Base-by-base conservation (phyloP, 441 rosid species). In the Jatropha multifida region DNA sequence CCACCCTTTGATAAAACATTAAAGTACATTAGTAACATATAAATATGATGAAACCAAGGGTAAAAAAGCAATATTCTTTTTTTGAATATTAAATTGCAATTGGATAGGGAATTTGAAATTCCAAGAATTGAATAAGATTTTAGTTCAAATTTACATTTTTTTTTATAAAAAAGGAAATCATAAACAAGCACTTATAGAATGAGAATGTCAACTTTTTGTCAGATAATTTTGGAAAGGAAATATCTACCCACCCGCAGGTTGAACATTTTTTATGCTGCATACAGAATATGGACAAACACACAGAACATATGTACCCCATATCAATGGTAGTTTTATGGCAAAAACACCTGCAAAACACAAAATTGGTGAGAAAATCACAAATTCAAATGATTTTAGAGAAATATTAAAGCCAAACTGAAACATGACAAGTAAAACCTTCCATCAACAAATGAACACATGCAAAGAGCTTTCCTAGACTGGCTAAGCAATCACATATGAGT, bases 281-380 rank as follows among this genome's bases (percentile, higher is more conserved):
- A 81, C 99, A 93, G 85, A 88, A 95, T 59, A 95, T 95, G 76
- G 99, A 93, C 80, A 96, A 84, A 79, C 99, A 94, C 46, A 96
- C 99, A 54, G 98, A 96, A 76, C 99, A 96, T 68, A 94, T 87
- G 80, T 90, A 92, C 65, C 99, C 97, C 98, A 89, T 89, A 85
- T 96, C 99, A 55, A 96, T 94, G 3, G 99, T 91, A 78, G 85
- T 91, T 82, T 96, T 96, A 69, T 96, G 98, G 90, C 98, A 96
- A 84, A 96, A 96, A 76, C 99, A 96, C 88, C 97, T 96, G 88
- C 83, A 83, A 68, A 75, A 86, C 79, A 54, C 71, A 58, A 60
- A 54, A 27, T 23, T n/a, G 42, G 54, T 60, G 42, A 82, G 71
- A 44, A 41, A 27, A 59, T 54, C 5, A 6, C 60, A 63, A 44